Evolutionary conservation across 345 rosid genomes (phyloP).

Genomic region (Populus davidiana): DNA sequence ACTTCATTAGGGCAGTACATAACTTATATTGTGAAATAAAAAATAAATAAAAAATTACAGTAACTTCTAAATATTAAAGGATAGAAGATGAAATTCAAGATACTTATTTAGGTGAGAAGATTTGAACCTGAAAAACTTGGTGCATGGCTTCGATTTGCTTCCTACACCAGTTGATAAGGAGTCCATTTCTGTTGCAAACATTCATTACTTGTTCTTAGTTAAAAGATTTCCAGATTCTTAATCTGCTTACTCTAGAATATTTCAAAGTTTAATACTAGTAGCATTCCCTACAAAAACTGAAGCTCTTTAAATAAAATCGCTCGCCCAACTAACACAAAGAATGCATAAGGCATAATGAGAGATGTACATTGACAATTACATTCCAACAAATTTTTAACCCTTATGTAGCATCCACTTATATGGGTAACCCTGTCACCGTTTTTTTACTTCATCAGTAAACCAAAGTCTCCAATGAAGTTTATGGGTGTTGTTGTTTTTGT

Average conservation of each 20-base stretch:
- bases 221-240: conserved; percentile 27
- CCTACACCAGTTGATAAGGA: conserved; percentile 92
- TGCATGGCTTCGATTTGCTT: conserved; percentile 99
- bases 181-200: conserved; percentile 88
- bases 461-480: neutral
- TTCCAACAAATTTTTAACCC: neutral
- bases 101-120: conserved; percentile 54
- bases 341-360: neutral
- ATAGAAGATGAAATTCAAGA: conserved; percentile 19
- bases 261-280: neutral
- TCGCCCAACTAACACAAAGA: neutral
- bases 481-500: neutral
- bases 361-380: neutral
- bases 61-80: conserved; percentile 21
- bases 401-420: neutral
- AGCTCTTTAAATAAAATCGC: neutral
- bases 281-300: neutral
- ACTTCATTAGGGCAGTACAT: conserved; percentile 34
- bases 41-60: conserved; percentile 20
- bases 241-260: conserved; percentile 5
- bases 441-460: neutral
- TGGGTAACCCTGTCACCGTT: neutral
- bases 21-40: conserved; percentile 14
- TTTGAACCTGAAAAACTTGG: conserved; percentile 99
- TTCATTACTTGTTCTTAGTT: conserved; percentile 56